Evolutionary conservation across 164 flowering plant genomes (phyloP).

Genomic region (Protea cynaroides): DNA sequence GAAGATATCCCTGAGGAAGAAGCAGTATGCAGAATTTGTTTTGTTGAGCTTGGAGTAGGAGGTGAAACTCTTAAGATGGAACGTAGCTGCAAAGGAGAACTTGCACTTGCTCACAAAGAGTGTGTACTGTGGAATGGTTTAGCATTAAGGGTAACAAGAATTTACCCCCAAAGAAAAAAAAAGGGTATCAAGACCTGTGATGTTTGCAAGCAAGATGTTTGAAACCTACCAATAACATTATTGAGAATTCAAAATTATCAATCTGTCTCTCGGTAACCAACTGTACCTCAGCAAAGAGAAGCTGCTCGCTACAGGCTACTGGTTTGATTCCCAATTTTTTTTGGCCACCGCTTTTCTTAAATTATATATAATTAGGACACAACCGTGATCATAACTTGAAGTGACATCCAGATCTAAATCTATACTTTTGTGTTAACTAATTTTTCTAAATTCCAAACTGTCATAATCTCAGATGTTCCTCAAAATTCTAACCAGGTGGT

Average conservation of each 20-base stretch:
- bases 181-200: conserved; percentile 75
- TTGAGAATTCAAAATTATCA: conserved; percentile 48
- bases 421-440: too few species aligned
- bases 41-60: conserved; percentile 69
- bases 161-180: too few species aligned
- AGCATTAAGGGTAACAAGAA: conserved; percentile 86
- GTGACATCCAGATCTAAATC: too few species aligned
- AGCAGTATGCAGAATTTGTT: conserved; percentile 83
- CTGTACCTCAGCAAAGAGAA: conserved; percentile 36
- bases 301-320: conserved; percentile 55
- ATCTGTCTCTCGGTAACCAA: conserved; percentile 30
- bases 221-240: conserved; percentile 68
- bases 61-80: conserved; percentile 78
- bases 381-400: too few species aligned
- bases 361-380: too few species aligned
- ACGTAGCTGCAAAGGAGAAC: conserved; percentile 88
- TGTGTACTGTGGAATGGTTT: conserved; percentile 92
- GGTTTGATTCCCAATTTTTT: neutral
- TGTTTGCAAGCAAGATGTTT: conserved; percentile 71
- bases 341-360: too few species aligned
- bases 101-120: conserved; percentile 78
- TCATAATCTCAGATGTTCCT: too few species aligned
- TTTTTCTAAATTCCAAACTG: too few species aligned
- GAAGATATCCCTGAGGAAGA: conserved; percentile 88
- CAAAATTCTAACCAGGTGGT: too few species aligned